Base-by-base conservation (phyloP, 495 filamentous ascomycete genomes). In the Haplographium delicatum region DNA sequence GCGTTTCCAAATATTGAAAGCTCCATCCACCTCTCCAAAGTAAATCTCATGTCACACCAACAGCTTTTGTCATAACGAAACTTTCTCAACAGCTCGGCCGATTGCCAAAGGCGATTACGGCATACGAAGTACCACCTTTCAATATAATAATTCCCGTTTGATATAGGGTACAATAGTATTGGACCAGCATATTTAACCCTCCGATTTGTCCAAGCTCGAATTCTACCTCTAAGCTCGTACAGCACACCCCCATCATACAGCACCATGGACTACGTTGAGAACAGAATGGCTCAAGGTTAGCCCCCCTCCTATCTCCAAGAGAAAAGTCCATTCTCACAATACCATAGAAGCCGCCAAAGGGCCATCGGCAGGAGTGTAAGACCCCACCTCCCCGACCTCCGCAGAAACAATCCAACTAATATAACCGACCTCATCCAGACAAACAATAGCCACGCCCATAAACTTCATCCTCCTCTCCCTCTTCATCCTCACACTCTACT, bases 381-480 rank as follows among this genome's bases (percentile, higher is more conserved):
- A 41, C 10, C 13, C 16, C 33, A 33, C 19, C 43, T 39, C 26
- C 30, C 33, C 39, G n/a, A n/a, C n/a, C 28, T 6, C 22, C 42
- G 34, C 28, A 16, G 39, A 49, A 23, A 31, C 41, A 42, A 53
- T 49, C 51, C 47, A 51, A 39, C 50, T 24, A 51, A n/a, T n/a
- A n/a, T n/a, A n/a, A 26, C 41, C 60, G 39, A 41, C 55, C 18
- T 44, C 62, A 34, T 7, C 5, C 62, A 82, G 78, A 47, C 73
- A 77, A 63, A 70, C 78, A 16, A 71, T 94, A 60, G 72, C 82
- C 52, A 83, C 88, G 2, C 89, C 89, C 2, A 82, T 93, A 56
- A 95, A 94, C 69, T 62, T 86, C 25, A 72, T 91, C 56, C 81
- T 95, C 50, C 60, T 87, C 59, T 75, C 77, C 43, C 71, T 89